Base-by-base conservation (phyloP, 1,139 yeast species). In the Taphrina flavorubra region DNA sequence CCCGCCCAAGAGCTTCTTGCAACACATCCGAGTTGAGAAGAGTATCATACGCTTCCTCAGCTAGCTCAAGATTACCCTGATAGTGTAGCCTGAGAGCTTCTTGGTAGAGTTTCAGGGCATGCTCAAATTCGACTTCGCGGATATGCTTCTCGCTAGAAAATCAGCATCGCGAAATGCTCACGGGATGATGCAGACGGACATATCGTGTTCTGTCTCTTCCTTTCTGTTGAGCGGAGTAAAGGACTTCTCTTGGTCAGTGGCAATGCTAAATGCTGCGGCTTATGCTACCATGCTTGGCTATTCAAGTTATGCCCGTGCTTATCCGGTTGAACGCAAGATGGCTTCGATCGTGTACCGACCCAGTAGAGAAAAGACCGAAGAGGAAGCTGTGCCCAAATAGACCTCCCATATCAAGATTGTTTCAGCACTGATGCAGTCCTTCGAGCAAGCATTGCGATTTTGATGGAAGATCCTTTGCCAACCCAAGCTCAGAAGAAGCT, bases 71-170 rank as follows among this genome's bases (percentile, higher is more conserved):
- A 1, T 84, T 76, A 5, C 81, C 79, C 0, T 79, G 76, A 72
- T 86, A 85, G 72, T 94, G 96, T 13, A 80, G 79, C 13, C 78
- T 77, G 51, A 95, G 79, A 0, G 97, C 97, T 39, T 79, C 78
- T 73, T 91, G 92, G 76, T 89, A 91, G 16, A 87, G 79, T 73
- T 86, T 86, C 77, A 89, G 88, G 2, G 97, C 96, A 75, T 89
- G 90, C 77, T 95, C 99, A 18, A 94, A 87, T 81, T 91, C 86
- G 14, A 31, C 60, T 25, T 55, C 51, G 7, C 49, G 56, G 25
- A 53, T 66, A 34, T 58, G 56, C 36, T 55, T 53, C 55, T 61
- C 58, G 25, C 66, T 56, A 37, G 6, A 18, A 44, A 6, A 44
- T 39, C 34, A 39, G 44, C 18, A 5, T 7, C 8, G 39, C 20